Percentiles rank a stretch among this genome's conserved stretches.
These are phyloP conservation scores for Dendrobium huoshanense DNA, from an alignment of 106 monocot species.

Conservation along the genomic window DNA sequence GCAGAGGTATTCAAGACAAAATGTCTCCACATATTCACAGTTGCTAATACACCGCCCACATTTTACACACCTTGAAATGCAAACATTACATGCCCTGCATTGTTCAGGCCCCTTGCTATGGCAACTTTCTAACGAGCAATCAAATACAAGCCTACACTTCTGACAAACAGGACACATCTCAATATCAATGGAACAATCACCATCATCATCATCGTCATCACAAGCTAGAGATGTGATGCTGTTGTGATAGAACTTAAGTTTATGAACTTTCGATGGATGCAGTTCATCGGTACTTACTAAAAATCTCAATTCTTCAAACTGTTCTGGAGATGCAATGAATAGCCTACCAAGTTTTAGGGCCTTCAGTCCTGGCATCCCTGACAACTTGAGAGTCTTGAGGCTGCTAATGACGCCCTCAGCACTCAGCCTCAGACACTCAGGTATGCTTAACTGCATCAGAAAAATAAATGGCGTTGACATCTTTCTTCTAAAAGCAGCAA, in stretches of 20 bases:
- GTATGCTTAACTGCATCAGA: constrained; percentile 39
- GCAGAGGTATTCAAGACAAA: constrained; percentile 40
- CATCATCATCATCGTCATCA: constrained; percentile 28
- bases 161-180: constrained; percentile 50
- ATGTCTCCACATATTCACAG: constrained; percentile 40
- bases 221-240: constrained; percentile 1
- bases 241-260: constrained; percentile 35
- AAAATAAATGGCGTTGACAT: not conserved
- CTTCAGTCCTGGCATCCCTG: constrained; percentile 19
- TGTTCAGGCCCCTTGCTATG: not conserved
- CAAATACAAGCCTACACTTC: constrained; percentile 41
- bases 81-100: constrained; percentile 47
- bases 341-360: constrained; percentile 34
- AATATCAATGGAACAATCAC: constrained; percentile 40
- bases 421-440: constrained; percentile 31
- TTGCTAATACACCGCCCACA: constrained; percentile 61
- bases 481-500: not conserved
- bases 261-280: not conserved
- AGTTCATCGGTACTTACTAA: constrained; percentile 20
- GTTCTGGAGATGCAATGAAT: constrained; percentile 20
- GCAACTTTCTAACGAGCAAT: constrained; percentile 47
- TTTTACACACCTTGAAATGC: constrained; percentile 42
- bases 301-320: constrained; percentile 32
- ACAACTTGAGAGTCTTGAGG: constrained; percentile 32
- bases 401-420: constrained; percentile 33